Base-by-base conservation (phyloP, 2,329 filamentous ascomycete species). In the Cryphonectria nitschkei region DNA sequence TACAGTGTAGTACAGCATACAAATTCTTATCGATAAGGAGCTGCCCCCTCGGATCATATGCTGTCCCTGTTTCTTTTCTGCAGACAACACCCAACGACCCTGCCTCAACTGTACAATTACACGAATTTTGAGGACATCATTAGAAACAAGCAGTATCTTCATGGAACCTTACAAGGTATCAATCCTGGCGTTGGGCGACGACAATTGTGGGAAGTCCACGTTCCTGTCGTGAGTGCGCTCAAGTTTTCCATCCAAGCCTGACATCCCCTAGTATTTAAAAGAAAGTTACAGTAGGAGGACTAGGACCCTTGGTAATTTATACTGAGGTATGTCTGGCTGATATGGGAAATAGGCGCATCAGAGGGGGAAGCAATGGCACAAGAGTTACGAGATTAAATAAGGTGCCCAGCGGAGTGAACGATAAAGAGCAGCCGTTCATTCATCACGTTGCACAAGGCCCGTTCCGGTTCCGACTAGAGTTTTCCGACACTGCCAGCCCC, bases 351-450 rank as follows among this genome's bases (percentile, higher is more conserved):
- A 90, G 88, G 69, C 83, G 87, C 70, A 83, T 90, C 75, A 88
- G 86, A 76, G 78, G 79, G 73, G 83, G 84, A 32, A 78, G 75
- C 19, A 72, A 75, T 16, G 75, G 73, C 65, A 71, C 75, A 58
- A 60, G 67, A 6, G 72, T 74, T 71, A 79, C 76, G 61, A 81
- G 78, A 46, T 80, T 81, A 8, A 82, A 88, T 41, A 80, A 81
- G n/a, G 78, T 88, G 22, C 83, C 46, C 22, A n/a, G 46, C 46
- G 9, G 22, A n/a, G 46, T 90, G 70, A 83, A 83, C 71, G 87
- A 90, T 77, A 81, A 84, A 70, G 84, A 90, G 75, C 89, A 90
- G 78, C 89, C 89, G 0, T 90, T 87, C 75, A 78, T 87, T 54
- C 89, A 90, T 75, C 84, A 89, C 70, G 80, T 89, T 70, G 81